phyloP scores from a whole-genome alignment of 1,284 basidiomycete genomes.

The Neonothopanus nambi region DNA sequence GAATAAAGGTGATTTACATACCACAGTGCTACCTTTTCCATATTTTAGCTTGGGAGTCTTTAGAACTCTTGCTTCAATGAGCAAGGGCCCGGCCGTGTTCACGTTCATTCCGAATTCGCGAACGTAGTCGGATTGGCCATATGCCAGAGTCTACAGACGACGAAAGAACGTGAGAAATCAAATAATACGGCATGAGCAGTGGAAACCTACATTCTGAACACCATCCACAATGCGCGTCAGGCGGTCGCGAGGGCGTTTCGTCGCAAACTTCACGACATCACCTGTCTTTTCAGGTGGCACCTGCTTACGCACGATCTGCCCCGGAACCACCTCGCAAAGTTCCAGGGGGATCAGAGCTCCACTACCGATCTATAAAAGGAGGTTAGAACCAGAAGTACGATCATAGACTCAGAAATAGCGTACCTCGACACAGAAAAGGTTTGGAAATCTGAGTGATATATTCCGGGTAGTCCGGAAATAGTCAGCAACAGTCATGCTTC shows the following conservation, averaged over 20 bases:
- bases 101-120: constrained; percentile 65
- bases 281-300: constrained; percentile 68
- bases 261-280: constrained; percentile 69
- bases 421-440: constrained; percentile 54
- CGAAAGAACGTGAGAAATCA: neutral
- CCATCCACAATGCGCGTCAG: constrained; percentile 58
- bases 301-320: constrained; percentile 76
- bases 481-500: constrained; percentile 44
- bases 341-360: constrained; percentile 72
- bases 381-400: neutral
- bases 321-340: constrained; percentile 60
- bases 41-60: constrained; percentile 45
- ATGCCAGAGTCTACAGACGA: constrained; percentile 55
- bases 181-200: neutral
- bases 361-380: constrained; percentile 51
- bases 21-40: constrained; percentile 52
- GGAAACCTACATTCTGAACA: constrained; percentile 41
- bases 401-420: constrained; percentile 11
- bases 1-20: constrained; percentile 42
- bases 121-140: constrained; percentile 74
- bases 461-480: constrained; percentile 48
- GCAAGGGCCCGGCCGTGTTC: constrained; percentile 41
- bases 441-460: constrained; percentile 42
- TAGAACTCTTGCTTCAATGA: constrained; percentile 3
- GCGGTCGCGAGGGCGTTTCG: constrained; percentile 64